These are phyloP conservation scores for Fennellomyces sp. DNA, from an alignment of 371 early-diverging fungal genomes.

Conservation along the genomic window DNA sequence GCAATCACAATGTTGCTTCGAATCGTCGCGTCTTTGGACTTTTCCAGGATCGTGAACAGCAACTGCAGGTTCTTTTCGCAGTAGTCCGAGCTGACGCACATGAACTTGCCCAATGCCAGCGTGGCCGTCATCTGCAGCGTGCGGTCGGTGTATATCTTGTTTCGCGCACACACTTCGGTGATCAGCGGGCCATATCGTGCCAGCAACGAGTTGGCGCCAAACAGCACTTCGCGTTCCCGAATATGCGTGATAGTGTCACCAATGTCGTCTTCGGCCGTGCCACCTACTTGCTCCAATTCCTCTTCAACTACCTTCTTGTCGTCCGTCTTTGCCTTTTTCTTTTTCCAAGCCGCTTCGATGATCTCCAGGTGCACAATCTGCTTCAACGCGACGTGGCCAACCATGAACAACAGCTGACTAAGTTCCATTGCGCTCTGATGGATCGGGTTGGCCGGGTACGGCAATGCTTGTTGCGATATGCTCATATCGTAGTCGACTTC, in stretches of 20 bases:
- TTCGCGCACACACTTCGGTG: conserved; percentile 79
- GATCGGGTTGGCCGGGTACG: conserved; percentile 31
- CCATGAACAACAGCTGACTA: conserved; percentile 85
- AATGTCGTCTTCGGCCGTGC: conserved; percentile 94
- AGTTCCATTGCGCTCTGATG: conserved; percentile 69
- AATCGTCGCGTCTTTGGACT: conserved; percentile 76
- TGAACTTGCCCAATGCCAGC: conserved; percentile 89
- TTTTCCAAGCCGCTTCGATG: conserved; percentile 88
- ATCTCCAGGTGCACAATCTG: conserved; percentile 93
- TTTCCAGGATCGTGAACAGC: conserved; percentile 87
- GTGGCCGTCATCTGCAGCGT: conserved; percentile 84
- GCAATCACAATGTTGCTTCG: conserved; percentile 92
- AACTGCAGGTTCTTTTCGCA: conserved; percentile 93
- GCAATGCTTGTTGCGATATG: conserved; percentile 26
- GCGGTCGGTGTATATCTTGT: conserved; percentile 76
- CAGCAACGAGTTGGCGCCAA: conserved; percentile 76
- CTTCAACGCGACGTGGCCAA: conserved; percentile 94
- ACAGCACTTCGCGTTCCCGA: conserved; percentile 90
- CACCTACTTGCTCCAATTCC: conserved; percentile 90
- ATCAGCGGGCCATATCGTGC: conserved; percentile 83
- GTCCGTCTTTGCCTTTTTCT: conserved; percentile 52
- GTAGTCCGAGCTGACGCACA: conserved; percentile 93
- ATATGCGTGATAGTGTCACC: conserved; percentile 83
- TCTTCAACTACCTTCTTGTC: conserved; percentile 48
- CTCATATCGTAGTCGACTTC: conserved; percentile 38